These are phyloP conservation scores for Cercospora sp. DNA, from an alignment of 2,329 filamentous ascomycete genomes.

Conservation along the genomic window DNA sequence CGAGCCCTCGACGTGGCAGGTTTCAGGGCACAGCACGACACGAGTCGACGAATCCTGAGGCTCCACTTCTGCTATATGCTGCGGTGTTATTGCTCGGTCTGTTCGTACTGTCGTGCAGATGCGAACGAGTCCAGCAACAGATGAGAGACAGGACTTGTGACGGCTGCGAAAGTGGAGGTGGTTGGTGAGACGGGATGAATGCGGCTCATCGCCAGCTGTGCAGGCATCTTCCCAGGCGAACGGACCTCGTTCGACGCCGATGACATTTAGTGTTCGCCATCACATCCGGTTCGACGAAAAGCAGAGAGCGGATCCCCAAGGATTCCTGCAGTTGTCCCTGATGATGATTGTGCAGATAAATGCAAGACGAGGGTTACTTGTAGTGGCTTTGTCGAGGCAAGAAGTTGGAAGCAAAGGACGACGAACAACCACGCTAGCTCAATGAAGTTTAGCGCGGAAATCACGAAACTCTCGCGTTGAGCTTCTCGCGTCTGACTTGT, in stretches of 20 bases:
- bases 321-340: background rate
- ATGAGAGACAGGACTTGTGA: background rate
- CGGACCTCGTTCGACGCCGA: background rate
- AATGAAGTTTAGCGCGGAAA: background rate
- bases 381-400: background rate
- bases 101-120: background rate
- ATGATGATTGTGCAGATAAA: background rate
- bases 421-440: background rate
- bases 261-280: background rate
- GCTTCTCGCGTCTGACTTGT: background rate
- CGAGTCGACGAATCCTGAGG: background rate
- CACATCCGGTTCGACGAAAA: background rate
- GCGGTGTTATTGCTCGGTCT: background rate
- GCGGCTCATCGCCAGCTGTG: background rate
- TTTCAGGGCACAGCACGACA: background rate
- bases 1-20: background rate
- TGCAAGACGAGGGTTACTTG: background rate
- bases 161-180: background rate
- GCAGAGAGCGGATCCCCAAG: background rate
- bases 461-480: background rate
- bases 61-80: conserved; percentile 1
- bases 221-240: conserved; percentile 5
- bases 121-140: background rate
- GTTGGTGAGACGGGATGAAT: background rate
- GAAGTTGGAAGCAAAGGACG: background rate